Evolutionary conservation across 192 early-diverging fungal genomes (phyloP).

Genomic region (Entomortierella chlamydospora): DNA sequence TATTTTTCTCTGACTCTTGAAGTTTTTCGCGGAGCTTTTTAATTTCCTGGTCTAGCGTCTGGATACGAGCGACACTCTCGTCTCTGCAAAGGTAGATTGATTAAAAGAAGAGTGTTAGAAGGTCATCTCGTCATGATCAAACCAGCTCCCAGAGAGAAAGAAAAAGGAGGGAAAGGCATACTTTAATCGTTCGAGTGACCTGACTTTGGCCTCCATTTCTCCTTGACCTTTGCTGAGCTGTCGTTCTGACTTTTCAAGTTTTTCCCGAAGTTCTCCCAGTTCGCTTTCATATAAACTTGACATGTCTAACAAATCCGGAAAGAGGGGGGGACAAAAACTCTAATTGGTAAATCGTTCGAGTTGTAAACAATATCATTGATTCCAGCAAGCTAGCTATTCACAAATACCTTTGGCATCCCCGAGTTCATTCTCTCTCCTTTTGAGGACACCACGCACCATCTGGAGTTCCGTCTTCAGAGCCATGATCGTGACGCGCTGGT

Average conservation of each 20-base stretch:
- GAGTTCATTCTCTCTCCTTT: conserved; percentile 47
- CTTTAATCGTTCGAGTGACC: conserved; percentile 36
- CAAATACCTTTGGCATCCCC: conserved; percentile 54
- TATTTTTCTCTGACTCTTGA: conserved; percentile 21
- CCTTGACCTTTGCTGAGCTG: conserved; percentile 39
- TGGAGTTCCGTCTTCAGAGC: conserved; percentile 48
- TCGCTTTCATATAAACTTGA: conserved; percentile 40
- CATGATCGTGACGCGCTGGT: conserved; percentile 44
- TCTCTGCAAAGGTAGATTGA: conserved; percentile 9
- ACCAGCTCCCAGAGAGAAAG: no score
- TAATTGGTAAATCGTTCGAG: no score
- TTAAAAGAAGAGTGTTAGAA: background rate
- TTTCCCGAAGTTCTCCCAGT: conserved; percentile 37
- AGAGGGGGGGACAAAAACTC: no score
- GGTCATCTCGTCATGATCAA: no score
- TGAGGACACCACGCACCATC: conserved; percentile 49
- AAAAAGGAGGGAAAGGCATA: background rate
- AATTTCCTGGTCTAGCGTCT: conserved; percentile 44
- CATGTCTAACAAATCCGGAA: conserved; percentile 22
- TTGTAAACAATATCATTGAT: no score
- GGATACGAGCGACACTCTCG: conserved; percentile 44
- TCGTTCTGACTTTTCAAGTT: conserved; percentile 37
- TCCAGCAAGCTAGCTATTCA: no score
- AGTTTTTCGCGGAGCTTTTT: conserved; percentile 44
- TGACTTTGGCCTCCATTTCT: conserved; percentile 44